Base-by-base conservation (phyloP, 1,139 yeast species). In the Diutina scorzettiae region DNA sequence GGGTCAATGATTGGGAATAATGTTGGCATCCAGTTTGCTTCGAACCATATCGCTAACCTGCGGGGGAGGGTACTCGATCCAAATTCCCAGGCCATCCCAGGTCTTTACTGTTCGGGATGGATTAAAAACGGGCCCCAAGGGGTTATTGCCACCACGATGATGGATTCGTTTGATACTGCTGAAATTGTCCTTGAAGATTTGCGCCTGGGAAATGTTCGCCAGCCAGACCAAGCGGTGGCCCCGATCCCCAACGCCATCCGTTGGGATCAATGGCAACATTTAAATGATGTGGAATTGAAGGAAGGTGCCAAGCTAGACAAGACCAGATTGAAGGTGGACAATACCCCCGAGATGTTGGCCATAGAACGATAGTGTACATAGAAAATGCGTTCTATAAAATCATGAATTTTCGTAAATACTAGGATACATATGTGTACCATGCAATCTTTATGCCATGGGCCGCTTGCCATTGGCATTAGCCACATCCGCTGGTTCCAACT, bases 141-240 rank as follows among this genome's bases (percentile, higher is more conserved):
- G 1, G 95, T 87, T 5, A 91, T 91, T 48, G 95, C 95, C 12
- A 73, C 83, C 14, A 86, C 98, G 0, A 85, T 91, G 84, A 71
- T 81, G 69, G 93, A 85, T 47, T 73, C 95, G 0, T 82, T 80
- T 52, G 77, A 76, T 29, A 83, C 87, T 0, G 91, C 16, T 0
- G 82, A 78, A 39, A 64, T 67, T n/a, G 62, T 86, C 0, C 54
- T 79, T 17, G 64, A 69, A 37, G 94, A 83, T 51, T 59, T 73
- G 41, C 46, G 58, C 8, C 56, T 59, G 19, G 62, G 57, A 12
- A 62, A 69, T 1, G 60, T 57, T 44, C 62, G 63, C 1, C 58
- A 54, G 3, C 44, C 47, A 1, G 19, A 39, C 3, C 29, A 36
- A 40, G 47, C 16, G 21, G 45, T 19, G 6, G 51, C 51, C 25